A percentile compares a stretch with the other conserved stretches of the same genome.
phyloP scores from a whole-genome alignment of 352 stramenopile genomes.

The Pythium angustatum region DNA sequence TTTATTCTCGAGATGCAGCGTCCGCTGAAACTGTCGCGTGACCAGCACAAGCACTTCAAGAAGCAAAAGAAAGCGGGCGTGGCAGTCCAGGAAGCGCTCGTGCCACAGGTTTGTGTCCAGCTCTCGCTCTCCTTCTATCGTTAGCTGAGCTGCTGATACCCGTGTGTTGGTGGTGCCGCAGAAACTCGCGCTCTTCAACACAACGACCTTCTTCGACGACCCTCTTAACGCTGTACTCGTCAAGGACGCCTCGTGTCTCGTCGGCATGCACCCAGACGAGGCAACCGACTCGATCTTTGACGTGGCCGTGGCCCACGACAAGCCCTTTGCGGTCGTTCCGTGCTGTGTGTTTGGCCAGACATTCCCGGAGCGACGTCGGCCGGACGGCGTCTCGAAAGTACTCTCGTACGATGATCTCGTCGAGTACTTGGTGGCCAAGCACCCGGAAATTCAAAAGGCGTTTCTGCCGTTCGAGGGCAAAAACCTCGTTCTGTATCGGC shows the following conservation, averaged over 20 bases:
- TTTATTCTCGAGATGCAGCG: constrained; percentile 46
- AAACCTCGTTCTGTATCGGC: constrained; percentile 76
- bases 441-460: constrained; percentile 52
- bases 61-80: constrained; percentile 52
- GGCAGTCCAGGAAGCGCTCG: constrained; percentile 36
- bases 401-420: constrained; percentile 80
- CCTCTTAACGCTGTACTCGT: constrained; percentile 55
- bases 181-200: constrained; percentile 62
- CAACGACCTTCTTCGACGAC: constrained; percentile 54
- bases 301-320: constrained; percentile 84
- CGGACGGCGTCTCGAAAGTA: constrained; percentile 50
- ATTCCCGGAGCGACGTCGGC: constrained; percentile 75
- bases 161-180: constrained; percentile 5
- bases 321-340: constrained; percentile 95
- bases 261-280: constrained; percentile 95
- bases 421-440: constrained; percentile 75
- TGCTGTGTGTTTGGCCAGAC: constrained; percentile 95
- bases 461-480: constrained; percentile 84
- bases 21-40: constrained; percentile 67
- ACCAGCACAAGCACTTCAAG: constrained; percentile 74
- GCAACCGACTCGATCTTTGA: constrained; percentile 95
- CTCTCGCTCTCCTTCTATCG: background rate
- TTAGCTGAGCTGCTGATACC: background rate
- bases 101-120: constrained; percentile 45
- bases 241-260: constrained; percentile 71